Percentiles rank a stretch among this genome's conserved stretches.
Conservation (phyloP, 1,284 basidiomycete species). For the Cutaneotrichosporon cutaneum region DNA sequence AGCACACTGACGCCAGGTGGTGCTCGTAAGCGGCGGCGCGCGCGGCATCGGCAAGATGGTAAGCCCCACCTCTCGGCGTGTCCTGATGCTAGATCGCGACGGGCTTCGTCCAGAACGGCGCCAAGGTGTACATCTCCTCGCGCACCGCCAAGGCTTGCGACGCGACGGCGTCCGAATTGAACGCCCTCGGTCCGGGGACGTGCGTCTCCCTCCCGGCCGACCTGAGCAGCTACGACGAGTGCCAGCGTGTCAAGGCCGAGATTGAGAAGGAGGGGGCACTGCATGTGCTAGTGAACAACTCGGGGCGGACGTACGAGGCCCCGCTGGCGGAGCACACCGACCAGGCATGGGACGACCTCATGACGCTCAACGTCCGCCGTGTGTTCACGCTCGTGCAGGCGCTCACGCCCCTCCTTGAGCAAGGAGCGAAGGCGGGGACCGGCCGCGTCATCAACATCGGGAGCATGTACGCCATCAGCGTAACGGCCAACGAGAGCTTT, state of each 20-base stretch:
- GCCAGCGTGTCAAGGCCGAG: slow-evolving; percentile 58
- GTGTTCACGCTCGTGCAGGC: slow-evolving; percentile 11
- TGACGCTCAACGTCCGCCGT: slow-evolving; percentile 19
- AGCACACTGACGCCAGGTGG: background rate
- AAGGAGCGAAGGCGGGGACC: slow-evolving; percentile 55
- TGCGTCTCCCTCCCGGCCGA: slow-evolving; percentile 62
- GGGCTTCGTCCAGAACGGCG: slow-evolving; percentile 46
- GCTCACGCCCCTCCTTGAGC: slow-evolving; percentile 55
- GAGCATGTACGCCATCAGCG: slow-evolving; percentile 61
- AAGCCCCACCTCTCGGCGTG: background rate
- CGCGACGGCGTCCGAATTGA: slow-evolving; percentile 56
- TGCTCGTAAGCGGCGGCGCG: slow-evolving; percentile 12
- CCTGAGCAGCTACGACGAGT: slow-evolving; percentile 59
- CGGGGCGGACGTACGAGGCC: slow-evolving; percentile 27
- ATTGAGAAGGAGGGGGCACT: slow-evolving; percentile 58
- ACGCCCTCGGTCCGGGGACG: slow-evolving; percentile 57
- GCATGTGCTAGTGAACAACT: slow-evolving; percentile 58
- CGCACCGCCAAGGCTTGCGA: slow-evolving; percentile 41
- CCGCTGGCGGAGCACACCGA: slow-evolving; percentile 16
- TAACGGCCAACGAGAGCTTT: slow-evolving; percentile 65
- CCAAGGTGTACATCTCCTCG: slow-evolving; percentile 49
- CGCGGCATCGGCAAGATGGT: slow-evolving; percentile 17
- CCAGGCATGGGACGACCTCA: slow-evolving; percentile 16
- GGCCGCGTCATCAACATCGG: slow-evolving; percentile 66
- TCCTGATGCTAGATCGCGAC: slow-evolving; percentile 40